Percentiles rank a stretch among this genome's conserved stretches.
Conservation (phyloP, 352 stramenopile genomes). For the Globisporangium megalacanthum region DNA sequence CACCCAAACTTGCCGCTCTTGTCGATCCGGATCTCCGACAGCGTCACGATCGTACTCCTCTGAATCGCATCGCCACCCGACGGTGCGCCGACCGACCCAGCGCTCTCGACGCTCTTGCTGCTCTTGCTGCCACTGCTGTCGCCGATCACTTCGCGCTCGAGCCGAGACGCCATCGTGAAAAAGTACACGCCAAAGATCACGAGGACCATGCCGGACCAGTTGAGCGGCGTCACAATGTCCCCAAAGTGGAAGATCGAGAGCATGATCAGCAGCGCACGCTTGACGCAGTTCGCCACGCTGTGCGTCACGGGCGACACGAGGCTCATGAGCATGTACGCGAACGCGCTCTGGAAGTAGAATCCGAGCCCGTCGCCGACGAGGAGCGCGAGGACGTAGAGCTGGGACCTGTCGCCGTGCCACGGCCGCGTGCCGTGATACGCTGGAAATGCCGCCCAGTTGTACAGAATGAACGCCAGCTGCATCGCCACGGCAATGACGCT, state of each 20-base stretch:
- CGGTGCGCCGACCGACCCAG: constrained; percentile 27
- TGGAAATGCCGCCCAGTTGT: constrained; percentile 48
- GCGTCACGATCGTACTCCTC: constrained; percentile 41
- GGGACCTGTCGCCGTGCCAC: constrained; percentile 24
- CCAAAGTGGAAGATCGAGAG: constrained; percentile 89
- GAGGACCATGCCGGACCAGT: constrained; percentile 82
- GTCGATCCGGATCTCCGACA: constrained; percentile 69
- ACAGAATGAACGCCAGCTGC: constrained; percentile 76
- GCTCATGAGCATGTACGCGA: constrained; percentile 90
- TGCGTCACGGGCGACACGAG: constrained; percentile 88
- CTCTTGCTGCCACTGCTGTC: neutral
- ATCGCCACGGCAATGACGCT: constrained; percentile 81
- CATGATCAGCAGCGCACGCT: constrained; percentile 87
- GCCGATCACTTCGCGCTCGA: constrained; percentile 35
- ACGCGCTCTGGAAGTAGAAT: constrained; percentile 89
- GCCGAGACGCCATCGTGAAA: constrained; percentile 73
- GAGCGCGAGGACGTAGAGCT: constrained; percentile 42
- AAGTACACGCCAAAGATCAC: constrained; percentile 87
- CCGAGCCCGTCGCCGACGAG: constrained; percentile 67
- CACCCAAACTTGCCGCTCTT: constrained; percentile 27
- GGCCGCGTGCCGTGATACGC: constrained; percentile 18
- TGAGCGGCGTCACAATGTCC: constrained; percentile 75
- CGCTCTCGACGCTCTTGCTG: constrained; percentile 9
- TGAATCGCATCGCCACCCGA: constrained; percentile 20
- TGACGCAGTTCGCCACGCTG: constrained; percentile 89